phyloP scores from a whole-genome alignment of 495 filamentous ascomycete species.

The Aspergillus sclerotiicarbonarius region DNA sequence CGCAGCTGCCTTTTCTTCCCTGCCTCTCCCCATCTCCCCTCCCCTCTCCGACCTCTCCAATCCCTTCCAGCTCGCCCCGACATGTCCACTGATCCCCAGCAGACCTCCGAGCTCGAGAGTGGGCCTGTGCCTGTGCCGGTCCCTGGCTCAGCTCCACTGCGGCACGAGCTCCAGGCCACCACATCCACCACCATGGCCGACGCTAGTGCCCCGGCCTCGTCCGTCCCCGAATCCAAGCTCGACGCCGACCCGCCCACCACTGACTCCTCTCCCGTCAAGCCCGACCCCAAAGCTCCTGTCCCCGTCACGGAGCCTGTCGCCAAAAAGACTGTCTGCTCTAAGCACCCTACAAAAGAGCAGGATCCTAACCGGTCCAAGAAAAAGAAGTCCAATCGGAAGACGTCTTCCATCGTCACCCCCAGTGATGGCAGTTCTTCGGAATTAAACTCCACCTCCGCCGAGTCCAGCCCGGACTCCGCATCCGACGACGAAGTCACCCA shows the following conservation, averaged over 20 bases:
- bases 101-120: too few relatives aligned
- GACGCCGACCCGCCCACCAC: conserved; percentile 25
- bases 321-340: conserved; percentile 38
- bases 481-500: conserved; percentile 27
- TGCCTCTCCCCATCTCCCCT: conserved; percentile 1
- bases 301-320: conserved; percentile 21
- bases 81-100: conserved; percentile 21
- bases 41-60: background rate
- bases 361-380: conserved; percentile 16
- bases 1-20: background rate
- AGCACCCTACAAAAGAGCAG: conserved; percentile 31
- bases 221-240: conserved; percentile 25
- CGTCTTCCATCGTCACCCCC: conserved; percentile 24
- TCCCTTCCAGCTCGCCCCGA: conserved; percentile 18
- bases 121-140: too few relatives aligned
- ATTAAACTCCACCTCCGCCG: conserved; percentile 21
- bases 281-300: conserved; percentile 23
- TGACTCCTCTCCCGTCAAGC: conserved; percentile 30
- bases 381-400: conserved; percentile 33
- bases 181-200: conserved; percentile 30
- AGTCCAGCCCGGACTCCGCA: conserved; percentile 23
- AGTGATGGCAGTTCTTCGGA: conserved; percentile 27
- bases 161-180: too few relatives aligned
- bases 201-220: conserved; percentile 14
- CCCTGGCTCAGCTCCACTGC: conserved; percentile 8